Conservation (phyloP, 2,329 filamentous ascomycete species). For the Myriosclerotinia scirpicola region DNA sequence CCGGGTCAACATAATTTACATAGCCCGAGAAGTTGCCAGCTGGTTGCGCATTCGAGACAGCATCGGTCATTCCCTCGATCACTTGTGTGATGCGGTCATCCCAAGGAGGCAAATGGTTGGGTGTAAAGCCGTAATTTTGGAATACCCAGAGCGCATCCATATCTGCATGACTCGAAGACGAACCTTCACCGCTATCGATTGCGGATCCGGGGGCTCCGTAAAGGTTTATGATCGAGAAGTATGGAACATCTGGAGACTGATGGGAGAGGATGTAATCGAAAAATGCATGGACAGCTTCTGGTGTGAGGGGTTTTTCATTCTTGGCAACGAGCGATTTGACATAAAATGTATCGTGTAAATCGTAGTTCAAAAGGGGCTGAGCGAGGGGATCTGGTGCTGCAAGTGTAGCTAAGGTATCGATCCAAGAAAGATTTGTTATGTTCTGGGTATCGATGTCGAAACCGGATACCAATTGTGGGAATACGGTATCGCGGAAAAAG, state of each 20-base stretch:
- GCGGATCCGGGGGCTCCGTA: slow-evolving; percentile 30
- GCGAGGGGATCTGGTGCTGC: slow-evolving; percentile 23
- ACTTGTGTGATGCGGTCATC: slow-evolving; percentile 23
- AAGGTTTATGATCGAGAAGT: slow-evolving; percentile 33
- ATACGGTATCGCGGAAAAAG: slow-evolving; percentile 44
- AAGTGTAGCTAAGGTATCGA: slow-evolving; percentile 39
- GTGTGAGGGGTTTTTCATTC: slow-evolving; percentile 23
- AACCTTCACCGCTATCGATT: slow-evolving; percentile 25
- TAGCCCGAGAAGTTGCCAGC: slow-evolving; percentile 35
- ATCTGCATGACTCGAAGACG: slow-evolving; percentile 27
- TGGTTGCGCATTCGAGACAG: slow-evolving; percentile 29
- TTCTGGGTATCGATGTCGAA: slow-evolving; percentile 37
- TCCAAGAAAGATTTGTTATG: slow-evolving; percentile 38
- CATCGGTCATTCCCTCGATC: slow-evolving; percentile 30
- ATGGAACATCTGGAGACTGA: slow-evolving; percentile 26
- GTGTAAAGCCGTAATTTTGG: slow-evolving; percentile 31
- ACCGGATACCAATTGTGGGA: slow-evolving; percentile 43
- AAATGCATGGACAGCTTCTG: slow-evolving; percentile 23
- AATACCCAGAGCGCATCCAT: slow-evolving; percentile 33
- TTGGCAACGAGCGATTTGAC: slow-evolving; percentile 21
- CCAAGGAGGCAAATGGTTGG: slow-evolving; percentile 25
- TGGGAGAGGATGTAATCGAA: slow-evolving; percentile 24
- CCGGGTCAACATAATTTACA: slow-evolving; percentile 36
- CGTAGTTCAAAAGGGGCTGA: slow-evolving; percentile 43
- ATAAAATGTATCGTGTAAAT: slow-evolving; percentile 46